phyloP scores from a whole-genome alignment of 225 moss, liverwort and hornwort species.

The Neckera pumila region DNA sequence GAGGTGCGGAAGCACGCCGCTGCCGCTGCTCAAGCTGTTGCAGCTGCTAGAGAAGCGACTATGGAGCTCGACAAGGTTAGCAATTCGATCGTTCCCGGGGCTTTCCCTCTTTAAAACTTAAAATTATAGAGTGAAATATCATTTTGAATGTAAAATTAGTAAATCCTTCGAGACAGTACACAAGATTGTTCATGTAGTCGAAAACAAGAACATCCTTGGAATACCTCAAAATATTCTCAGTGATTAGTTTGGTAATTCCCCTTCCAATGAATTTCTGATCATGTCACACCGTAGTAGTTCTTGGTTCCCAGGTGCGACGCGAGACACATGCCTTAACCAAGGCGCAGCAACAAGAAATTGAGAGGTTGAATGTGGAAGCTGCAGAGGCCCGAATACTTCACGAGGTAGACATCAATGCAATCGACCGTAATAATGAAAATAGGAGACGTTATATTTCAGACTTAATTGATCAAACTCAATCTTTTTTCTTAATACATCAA shows the following conservation, averaged over 20 bases:
- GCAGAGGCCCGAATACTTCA: constrained; percentile 39
- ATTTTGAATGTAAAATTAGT: neutral
- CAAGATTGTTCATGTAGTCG: neutral
- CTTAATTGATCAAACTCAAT: neutral
- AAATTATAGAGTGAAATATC: neutral
- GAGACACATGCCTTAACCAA: constrained; percentile 64
- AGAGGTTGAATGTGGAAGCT: constrained; percentile 40
- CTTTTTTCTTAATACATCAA: neutral
- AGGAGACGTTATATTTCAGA: neutral
- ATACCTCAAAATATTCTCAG: too few relatives aligned
- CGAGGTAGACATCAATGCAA: constrained; percentile 30
- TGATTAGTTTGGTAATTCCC: neutral
- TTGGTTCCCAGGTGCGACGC: constrained; percentile 50
- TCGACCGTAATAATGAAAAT: neutral
- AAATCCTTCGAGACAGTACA: neutral
- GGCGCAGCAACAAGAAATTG: constrained; percentile 71
- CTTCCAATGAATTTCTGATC: constrained; percentile 1
- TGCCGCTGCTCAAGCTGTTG: constrained; percentile 57
- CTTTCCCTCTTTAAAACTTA: neutral
- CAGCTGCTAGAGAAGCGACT: constrained; percentile 68
- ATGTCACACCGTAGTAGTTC: neutral
- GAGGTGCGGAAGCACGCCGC: constrained; percentile 61
- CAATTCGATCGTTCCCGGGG: neutral
- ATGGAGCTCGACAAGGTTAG: constrained; percentile 88
- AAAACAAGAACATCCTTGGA: too few relatives aligned